Evolutionary conservation across 805 yeast species (phyloP).

Genomic region (Kodamaea neixiangensis): DNA sequence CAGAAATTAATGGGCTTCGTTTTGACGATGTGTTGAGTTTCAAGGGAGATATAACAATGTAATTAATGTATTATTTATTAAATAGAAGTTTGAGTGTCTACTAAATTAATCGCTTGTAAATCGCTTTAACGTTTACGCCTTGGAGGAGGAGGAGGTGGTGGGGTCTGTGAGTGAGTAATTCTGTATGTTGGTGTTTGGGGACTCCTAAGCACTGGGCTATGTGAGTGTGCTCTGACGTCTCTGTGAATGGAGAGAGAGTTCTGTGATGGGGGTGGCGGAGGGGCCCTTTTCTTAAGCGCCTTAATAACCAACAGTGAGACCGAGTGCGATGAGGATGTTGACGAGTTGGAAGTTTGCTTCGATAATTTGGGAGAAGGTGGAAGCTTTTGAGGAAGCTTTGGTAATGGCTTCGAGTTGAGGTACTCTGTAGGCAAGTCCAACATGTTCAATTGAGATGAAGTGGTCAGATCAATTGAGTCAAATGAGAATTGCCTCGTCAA

Average conservation of each 20-base stretch:
- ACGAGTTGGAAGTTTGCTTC: not conserved
- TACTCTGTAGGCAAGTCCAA: conserved; percentile 10
- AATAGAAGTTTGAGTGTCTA: not conserved
- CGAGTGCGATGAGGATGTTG: conserved; percentile 19
- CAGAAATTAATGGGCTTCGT: conserved; percentile 67
- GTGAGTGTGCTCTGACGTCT: not conserved
- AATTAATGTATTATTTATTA: conserved; percentile 5
- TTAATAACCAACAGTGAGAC: conserved; percentile 26
- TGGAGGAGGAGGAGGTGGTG: conserved; percentile 41
- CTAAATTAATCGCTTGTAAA: not conserved
- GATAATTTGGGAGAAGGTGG: not conserved
- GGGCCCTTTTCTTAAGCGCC: conserved; percentile 36
- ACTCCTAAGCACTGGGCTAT: not conserved
- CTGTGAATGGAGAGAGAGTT: conserved; percentile 5
- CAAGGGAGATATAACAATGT: conserved; percentile 49
- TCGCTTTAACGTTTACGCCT: conserved; percentile 27
- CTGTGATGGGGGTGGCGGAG: conserved; percentile 42
- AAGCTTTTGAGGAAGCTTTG: conserved; percentile 2
- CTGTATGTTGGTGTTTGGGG: conserved; percentile 4
- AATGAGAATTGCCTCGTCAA: not conserved
- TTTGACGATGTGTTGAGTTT: conserved; percentile 65
- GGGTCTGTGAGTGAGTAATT: conserved; percentile 9
- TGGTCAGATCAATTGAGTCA: not conserved
- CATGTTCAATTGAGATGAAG: conserved; percentile 4
- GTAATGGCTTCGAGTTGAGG: conserved; percentile 9